phyloP scores from a whole-genome alignment of 768 basidiomycete species.

The Tephrocybe sp. region DNA sequence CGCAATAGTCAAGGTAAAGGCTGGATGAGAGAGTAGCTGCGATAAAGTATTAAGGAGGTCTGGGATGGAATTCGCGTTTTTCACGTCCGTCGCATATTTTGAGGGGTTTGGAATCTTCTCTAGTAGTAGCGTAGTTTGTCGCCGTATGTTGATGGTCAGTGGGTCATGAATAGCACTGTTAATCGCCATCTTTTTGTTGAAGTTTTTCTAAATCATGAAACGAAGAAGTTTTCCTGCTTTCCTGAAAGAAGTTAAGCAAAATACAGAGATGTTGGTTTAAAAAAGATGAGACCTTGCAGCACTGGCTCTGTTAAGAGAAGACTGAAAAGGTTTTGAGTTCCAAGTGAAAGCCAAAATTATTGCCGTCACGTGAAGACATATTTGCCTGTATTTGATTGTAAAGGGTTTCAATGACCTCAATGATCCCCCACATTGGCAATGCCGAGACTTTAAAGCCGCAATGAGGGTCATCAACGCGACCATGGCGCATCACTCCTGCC shows the following conservation, averaged over 20 bases:
- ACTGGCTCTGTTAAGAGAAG: neutral
- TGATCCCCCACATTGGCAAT: too few species aligned
- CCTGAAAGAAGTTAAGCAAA: neutral
- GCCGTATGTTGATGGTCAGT: slow-evolving; percentile 52
- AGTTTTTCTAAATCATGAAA: slow-evolving; percentile 8
- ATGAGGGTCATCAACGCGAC: neutral
- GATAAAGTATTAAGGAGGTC: slow-evolving; percentile 58
- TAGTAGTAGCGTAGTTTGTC: slow-evolving; percentile 49
- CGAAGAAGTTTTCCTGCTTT: neutral
- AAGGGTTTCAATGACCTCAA: neutral
- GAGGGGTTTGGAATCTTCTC: slow-evolving; percentile 41
- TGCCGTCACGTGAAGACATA: neutral
- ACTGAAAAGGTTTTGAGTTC: neutral
- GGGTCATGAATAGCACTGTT: slow-evolving; percentile 48
- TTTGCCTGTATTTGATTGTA: neutral
- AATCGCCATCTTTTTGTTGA: slow-evolving; percentile 11
- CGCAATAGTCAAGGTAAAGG: slow-evolving; percentile 62
- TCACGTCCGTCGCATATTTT: slow-evolving; percentile 33
- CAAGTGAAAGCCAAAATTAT: neutral
- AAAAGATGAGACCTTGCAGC: neutral
- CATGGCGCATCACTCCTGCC: neutral
- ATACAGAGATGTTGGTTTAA: too few species aligned
- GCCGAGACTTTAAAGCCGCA: too few species aligned
- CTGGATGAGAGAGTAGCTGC: slow-evolving; percentile 53
- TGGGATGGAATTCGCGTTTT: slow-evolving; percentile 32